phyloP scores from a whole-genome alignment of 2,329 filamentous ascomycete species.

The Bipolaris sorokiniana region DNA sequence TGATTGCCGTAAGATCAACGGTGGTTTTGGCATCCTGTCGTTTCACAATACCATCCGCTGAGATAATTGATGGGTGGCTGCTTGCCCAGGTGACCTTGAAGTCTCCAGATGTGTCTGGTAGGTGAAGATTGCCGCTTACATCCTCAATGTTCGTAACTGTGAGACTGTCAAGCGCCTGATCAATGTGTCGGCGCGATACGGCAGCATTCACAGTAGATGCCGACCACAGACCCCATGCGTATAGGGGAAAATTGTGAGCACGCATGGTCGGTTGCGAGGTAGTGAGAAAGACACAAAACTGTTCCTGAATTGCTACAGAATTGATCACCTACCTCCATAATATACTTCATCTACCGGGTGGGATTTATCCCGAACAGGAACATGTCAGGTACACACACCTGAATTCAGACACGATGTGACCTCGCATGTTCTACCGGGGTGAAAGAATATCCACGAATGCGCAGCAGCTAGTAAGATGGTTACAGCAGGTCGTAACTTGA shows the following conservation, averaged over 20 bases:
- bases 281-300: background rate
- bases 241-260: constrained; percentile 8
- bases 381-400: background rate
- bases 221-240: constrained; percentile 13
- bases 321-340: background rate
- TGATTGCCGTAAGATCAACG: constrained; percentile 49
- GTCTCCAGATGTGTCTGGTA: constrained; percentile 43
- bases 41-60: constrained; percentile 46
- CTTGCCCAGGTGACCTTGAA: constrained; percentile 48
- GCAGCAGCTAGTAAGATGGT: background rate
- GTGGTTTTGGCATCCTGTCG: constrained; percentile 36
- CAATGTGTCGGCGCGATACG: constrained; percentile 1
- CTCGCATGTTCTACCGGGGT: background rate
- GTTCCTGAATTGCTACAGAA: background rate
- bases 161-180: constrained; percentile 22
- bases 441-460: constrained; percentile 17
- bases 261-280: constrained; percentile 14
- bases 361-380: constrained; percentile 1
- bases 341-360: constrained; percentile 2
- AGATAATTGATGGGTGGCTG: constrained; percentile 44
- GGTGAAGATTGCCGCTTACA: constrained; percentile 49
- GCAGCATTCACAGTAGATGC: constrained; percentile 8
- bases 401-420: constrained; percentile 2
- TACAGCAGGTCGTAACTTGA: background rate
- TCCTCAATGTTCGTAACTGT: constrained; percentile 45